Evolutionary conservation across 768 basidiomycete genomes (phyloP), one percentile per base, ranked within the genome.

Genomic region (Agaricus blazei): DNA sequence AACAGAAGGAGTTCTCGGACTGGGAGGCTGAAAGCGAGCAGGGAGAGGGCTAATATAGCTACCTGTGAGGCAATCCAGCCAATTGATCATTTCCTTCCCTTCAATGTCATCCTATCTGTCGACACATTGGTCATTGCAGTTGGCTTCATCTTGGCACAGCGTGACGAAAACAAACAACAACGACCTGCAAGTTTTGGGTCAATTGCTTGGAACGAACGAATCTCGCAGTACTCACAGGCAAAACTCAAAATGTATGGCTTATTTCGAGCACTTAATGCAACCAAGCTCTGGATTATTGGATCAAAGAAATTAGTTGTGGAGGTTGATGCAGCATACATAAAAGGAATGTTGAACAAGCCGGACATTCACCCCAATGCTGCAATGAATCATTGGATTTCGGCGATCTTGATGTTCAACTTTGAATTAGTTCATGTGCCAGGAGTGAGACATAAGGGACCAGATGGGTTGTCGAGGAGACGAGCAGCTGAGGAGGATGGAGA

Each of bases 321-420:
- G 58, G 68, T 71, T 0, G 71, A 77, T 60, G 75, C 71, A 0
- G 63, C 69, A 31, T 71, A 71, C 52, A 74, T 78, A 8, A 71
- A 71, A 48, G 72, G 70, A 15, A 77, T 75, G 74, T 48, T 77
- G 3, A 72, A 75, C 44, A 54, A 70, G 9, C 73, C 75, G 0
- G 71, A 75, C 34, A 24, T 70, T 0, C 64, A 65, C n/a, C 74
- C 74, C 0, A 72, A 69, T 52, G 69, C 73, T 0, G 56, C 72
- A 0, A 70, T 76, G 7, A 77, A 76, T 51, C 57, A 67, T n/a
- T 77, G 75, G 76, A 73, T 77, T 19, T 60, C 65, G 40, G 68
- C 63, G 1, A 75, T 77, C 8, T 52, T 72, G 2, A 37, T 70
- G 15, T 76, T 72, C 44, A 54, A 70, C 45, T 77, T 78, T 50